These are phyloP conservation scores for Linnemannia exigua DNA, from an alignment of 192 early-diverging fungal species.

Conservation along the genomic window DNA sequence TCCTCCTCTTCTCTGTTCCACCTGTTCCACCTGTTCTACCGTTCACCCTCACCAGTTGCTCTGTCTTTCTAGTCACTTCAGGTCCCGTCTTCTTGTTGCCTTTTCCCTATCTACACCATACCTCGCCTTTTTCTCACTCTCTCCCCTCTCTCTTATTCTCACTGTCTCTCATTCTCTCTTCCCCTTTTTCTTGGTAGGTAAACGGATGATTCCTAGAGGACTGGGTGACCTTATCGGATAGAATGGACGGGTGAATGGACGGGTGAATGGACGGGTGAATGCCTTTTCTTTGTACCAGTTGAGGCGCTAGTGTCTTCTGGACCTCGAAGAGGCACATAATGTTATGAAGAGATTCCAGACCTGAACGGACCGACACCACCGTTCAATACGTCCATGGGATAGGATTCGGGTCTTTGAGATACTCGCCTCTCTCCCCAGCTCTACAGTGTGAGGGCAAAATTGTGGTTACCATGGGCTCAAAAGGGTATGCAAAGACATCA, in stretches of 20 bases:
- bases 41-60: not conserved
- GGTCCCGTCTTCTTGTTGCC: not conserved
- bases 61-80: not conserved
- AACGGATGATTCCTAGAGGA: not conserved
- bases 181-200: not conserved
- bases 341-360: conserved; percentile 4
- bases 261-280: not conserved
- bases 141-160: not conserved
- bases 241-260: not conserved
- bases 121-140: not conserved
- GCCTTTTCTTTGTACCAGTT: not conserved
- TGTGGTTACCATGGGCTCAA: not conserved
- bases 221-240: not conserved
- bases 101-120: not conserved
- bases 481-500: not conserved
- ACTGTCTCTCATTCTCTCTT: not conserved
- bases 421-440: too few relatives aligned
- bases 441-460: not conserved
- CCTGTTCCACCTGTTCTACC: not conserved
- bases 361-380: not conserved
- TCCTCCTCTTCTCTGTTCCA: not conserved
- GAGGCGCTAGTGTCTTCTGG: not conserved
- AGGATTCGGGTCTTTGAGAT: not conserved
- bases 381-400: not conserved
- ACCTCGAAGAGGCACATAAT: not conserved